Conservation (phyloP, 2,329 filamentous ascomycete genomes). For the Didymosphaeria variabile region DNA sequence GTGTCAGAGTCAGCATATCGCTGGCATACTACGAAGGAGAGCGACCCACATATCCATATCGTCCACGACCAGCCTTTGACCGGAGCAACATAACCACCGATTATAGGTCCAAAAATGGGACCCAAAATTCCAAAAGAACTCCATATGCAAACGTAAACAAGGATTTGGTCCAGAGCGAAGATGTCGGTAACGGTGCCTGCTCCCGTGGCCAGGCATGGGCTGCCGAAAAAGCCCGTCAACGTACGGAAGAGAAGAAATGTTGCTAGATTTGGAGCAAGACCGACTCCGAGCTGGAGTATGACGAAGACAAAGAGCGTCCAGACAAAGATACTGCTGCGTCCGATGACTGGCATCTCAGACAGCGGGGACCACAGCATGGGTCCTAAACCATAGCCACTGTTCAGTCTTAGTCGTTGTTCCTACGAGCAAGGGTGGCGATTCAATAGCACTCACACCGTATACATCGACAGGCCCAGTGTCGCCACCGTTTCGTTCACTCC, state of each 20-base stretch:
- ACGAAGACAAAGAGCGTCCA: constrained; percentile 71
- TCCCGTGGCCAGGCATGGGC: constrained; percentile 35
- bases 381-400: constrained; percentile 65
- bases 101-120: constrained; percentile 35
- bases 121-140: constrained; percentile 42
- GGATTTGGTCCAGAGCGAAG: constrained; percentile 43
- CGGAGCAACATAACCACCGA: constrained; percentile 33
- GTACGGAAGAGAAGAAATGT: constrained; percentile 63
- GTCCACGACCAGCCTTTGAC: constrained; percentile 36
- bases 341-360: constrained; percentile 64
- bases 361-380: constrained; percentile 62
- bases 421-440: background rate
- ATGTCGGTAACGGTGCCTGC: constrained; percentile 37
- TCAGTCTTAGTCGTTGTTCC: background rate
- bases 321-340: constrained; percentile 53
- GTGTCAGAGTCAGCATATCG: background rate
- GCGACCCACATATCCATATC: constrained; percentile 24
- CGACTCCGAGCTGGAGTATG: constrained; percentile 70
- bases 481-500: constrained; percentile 65
- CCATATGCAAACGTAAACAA: constrained; percentile 49
- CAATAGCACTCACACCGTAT: constrained; percentile 63
- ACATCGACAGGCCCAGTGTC: constrained; percentile 79
- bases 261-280: constrained; percentile 66
- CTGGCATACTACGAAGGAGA: background rate
- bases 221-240: constrained; percentile 37